These are phyloP conservation scores for Filosporella fistucella DNA, from an alignment of 495 filamentous ascomycete species.

Conservation along the genomic window DNA sequence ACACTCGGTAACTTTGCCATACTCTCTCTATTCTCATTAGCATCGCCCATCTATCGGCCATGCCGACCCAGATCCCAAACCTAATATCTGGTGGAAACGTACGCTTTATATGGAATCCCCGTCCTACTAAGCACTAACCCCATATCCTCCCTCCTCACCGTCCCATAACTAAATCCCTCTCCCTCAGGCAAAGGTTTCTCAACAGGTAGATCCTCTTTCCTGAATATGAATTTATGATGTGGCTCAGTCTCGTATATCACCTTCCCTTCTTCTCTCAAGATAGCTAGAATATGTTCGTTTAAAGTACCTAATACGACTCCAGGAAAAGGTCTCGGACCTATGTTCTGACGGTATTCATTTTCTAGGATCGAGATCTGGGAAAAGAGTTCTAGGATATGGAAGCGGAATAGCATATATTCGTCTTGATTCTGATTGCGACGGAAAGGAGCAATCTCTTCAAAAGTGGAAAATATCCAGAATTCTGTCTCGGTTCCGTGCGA, in stretches of 20 bases:
- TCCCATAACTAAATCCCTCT: neutral
- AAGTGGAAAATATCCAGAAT: slow-evolving; percentile 52
- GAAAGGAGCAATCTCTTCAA: slow-evolving; percentile 32
- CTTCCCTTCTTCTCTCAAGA: slow-evolving; percentile 15
- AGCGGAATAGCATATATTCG: no score
- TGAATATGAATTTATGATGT: slow-evolving; percentile 40
- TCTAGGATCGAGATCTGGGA: no score
- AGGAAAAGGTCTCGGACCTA: neutral
- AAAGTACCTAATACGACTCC: slow-evolving; percentile 26
- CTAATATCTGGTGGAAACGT: no score
- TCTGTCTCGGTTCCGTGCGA: slow-evolving; percentile 54
- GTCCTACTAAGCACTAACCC: neutral
- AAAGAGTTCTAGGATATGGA: no score
- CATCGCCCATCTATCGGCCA: no score
- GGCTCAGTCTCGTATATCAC: neutral
- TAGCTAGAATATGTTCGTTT: slow-evolving; percentile 25
- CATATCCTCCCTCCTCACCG: neutral
- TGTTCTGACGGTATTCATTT: no score
- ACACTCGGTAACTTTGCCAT: no score
- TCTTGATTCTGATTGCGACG: no score
- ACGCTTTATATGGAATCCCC: neutral
- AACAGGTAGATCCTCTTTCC: slow-evolving; percentile 23
- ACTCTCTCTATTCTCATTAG: no score
- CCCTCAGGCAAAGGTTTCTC: neutral
- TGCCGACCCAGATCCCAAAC: no score